Conservation (phyloP, 495 filamentous ascomycete species). For the Letharia lupina region DNA sequence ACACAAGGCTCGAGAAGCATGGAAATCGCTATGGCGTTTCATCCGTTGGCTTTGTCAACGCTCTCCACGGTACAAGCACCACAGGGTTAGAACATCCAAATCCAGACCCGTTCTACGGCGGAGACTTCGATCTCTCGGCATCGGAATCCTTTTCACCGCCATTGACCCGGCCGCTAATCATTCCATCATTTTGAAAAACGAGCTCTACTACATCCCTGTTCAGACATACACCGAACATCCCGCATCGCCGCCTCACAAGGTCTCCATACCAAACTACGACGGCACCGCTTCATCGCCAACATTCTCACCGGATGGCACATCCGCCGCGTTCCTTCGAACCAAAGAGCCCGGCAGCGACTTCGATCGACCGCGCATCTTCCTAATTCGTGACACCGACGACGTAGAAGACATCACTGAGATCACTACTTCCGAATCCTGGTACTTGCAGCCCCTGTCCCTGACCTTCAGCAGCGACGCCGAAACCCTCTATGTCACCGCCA, state of each 20-base stretch:
- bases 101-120: neutral
- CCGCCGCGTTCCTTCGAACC: neutral
- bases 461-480: neutral
- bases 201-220: neutral
- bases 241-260: neutral
- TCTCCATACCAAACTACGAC: neutral
- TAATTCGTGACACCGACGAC: neutral
- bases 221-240: neutral
- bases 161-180: neutral
- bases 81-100: neutral
- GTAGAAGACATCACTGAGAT: neutral
- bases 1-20: neutral
- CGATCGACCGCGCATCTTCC: neutral
- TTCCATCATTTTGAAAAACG: neutral
- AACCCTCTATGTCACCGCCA: neutral
- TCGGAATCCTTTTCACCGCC: neutral
- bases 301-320: neutral
- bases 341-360: neutral
- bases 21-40: neutral
- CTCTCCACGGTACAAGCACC: neutral
- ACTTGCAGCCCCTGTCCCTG: neutral
- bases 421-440: neutral
- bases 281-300: neutral
- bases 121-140: neutral
- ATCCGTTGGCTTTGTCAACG: neutral